phyloP scores from a whole-genome alignment of 768 basidiomycete genomes.

The Daedaleopsis nitida region DNA sequence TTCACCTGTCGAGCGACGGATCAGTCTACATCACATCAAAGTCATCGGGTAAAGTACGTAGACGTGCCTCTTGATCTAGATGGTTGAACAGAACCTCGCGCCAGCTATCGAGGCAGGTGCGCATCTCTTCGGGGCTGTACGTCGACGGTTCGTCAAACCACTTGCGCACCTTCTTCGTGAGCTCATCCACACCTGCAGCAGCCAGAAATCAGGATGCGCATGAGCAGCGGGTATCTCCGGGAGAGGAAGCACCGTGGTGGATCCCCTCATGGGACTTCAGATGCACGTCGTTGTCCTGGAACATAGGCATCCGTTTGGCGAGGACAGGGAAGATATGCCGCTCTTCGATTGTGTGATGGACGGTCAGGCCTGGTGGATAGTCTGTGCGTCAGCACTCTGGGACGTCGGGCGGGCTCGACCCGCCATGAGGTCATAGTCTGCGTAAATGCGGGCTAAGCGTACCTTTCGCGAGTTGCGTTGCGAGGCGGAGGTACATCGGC shows the following conservation, averaged over 20 bases:
- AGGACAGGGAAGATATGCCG: conserved; percentile 52
- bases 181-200: conserved; percentile 46
- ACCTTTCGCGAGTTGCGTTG: conserved; percentile 45
- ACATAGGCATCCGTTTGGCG: conserved; percentile 50
- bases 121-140: conserved; percentile 55
- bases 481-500: conserved; percentile 42
- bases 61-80: conserved; percentile 53
- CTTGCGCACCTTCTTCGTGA: conserved; percentile 41
- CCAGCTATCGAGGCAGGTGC: conserved; percentile 50
- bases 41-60: not conserved
- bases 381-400: not conserved
- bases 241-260: conserved; percentile 45
- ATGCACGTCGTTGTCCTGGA: conserved; percentile 46
- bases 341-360: conserved; percentile 61
- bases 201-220: not conserved
- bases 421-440: not conserved
- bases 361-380: conserved; percentile 45
- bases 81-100: conserved; percentile 51
- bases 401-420: not conserved
- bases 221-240: not conserved
- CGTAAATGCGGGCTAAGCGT: conserved; percentile 3
- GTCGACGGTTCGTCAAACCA: conserved; percentile 45
- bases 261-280: conserved; percentile 52
- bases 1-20: conserved; percentile 37
- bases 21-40: not conserved